phyloP scores from a whole-genome alignment of 352 stramenopile genomes.

The Phytophthora colocasiae region DNA sequence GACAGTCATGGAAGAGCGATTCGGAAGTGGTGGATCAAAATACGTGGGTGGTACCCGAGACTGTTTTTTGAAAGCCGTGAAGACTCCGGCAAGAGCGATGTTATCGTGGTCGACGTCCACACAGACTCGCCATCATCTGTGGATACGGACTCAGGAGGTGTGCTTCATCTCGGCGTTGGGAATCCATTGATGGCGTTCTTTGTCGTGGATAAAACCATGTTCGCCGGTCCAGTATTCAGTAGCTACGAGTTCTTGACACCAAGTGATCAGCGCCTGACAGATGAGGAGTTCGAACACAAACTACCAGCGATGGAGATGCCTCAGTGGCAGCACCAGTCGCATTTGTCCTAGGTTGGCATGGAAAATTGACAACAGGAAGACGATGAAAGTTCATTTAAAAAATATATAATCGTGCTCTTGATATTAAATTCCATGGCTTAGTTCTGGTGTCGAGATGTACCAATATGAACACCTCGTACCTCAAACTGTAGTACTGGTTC shows the following conservation, averaged over 20 bases:
- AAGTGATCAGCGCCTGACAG: no score
- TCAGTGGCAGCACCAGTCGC: no score
- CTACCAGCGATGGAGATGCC: no score
- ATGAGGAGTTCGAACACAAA: no score
- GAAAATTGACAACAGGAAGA: no score
- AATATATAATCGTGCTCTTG: no score
- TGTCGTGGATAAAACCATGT: constrained; percentile 15
- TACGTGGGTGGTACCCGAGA: constrained; percentile 22
- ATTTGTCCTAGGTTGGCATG: no score
- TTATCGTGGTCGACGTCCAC: constrained; percentile 11
- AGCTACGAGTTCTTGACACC: constrained; percentile 17
- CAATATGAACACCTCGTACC: no score
- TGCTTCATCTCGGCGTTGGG: constrained; percentile 15
- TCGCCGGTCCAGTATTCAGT: constrained; percentile 21
- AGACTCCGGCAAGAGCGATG: constrained; percentile 20
- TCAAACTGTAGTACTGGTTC: no score
- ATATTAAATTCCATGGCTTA: no score
- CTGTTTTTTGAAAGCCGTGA: constrained; percentile 10
- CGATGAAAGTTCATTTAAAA: no score
- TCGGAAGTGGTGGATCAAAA: constrained; percentile 1
- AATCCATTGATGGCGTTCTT: constrained; percentile 10
- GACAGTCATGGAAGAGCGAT: constrained; percentile 29
- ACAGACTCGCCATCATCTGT: constrained; percentile 1
- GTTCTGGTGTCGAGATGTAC: no score
- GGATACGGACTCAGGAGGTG: constrained; percentile 5